Conservation (phyloP, 2,329 filamentous ascomycete species). For the Cordyceps pruinosa region DNA sequence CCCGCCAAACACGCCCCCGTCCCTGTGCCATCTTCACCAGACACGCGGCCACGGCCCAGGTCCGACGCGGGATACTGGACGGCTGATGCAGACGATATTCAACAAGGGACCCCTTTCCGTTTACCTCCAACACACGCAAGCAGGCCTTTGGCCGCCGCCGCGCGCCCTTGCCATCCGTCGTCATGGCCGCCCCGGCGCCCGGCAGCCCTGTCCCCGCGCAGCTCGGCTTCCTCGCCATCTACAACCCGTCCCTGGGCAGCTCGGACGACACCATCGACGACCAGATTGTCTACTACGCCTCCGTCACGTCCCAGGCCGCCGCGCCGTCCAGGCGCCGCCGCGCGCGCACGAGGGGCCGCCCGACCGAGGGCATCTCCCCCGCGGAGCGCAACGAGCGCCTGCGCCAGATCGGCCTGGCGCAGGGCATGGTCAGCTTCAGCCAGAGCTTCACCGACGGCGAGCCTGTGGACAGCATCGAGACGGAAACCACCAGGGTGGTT, state of each 20-base stretch:
- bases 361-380: constrained; percentile 39
- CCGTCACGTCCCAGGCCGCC: constrained; percentile 37
- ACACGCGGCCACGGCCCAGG: background rate
- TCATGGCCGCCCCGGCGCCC: constrained; percentile 15
- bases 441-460: constrained; percentile 75
- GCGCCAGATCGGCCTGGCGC: constrained; percentile 88
- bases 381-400: constrained; percentile 79
- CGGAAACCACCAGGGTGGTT: constrained; percentile 78
- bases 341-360: constrained; percentile 30
- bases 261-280: constrained; percentile 56
- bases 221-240: constrained; percentile 87
- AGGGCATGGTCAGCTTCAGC: constrained; percentile 93
- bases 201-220: constrained; percentile 56
- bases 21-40: background rate
- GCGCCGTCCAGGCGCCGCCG: constrained; percentile 30
- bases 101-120: background rate
- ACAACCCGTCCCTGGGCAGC: constrained; percentile 74
- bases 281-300: constrained; percentile 92
- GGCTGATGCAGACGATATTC: background rate
- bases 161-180: background rate
- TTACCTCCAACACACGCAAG: too few species aligned
- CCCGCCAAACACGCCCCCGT: constrained; percentile 5
- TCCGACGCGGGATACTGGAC: background rate
- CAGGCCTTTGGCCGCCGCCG: background rate
- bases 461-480: constrained; percentile 79